phyloP scores from a whole-genome alignment of 768 basidiomycete species.

The Kwoniella sp. region DNA sequence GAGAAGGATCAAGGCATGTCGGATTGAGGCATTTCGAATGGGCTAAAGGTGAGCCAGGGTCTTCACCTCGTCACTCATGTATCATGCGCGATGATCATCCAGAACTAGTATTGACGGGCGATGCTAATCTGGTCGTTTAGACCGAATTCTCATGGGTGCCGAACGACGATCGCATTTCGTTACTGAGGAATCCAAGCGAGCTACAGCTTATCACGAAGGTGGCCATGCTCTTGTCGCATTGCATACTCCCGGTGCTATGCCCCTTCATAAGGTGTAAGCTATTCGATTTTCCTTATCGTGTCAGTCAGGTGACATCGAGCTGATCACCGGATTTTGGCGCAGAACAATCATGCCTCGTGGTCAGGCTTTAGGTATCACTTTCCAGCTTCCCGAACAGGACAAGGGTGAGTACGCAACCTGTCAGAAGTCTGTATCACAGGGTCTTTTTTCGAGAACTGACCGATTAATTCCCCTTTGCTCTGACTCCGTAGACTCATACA shows the following conservation, averaged over 20 bases:
- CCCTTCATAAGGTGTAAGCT: constrained; percentile 80
- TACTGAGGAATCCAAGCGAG: constrained; percentile 77
- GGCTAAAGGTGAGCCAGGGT: constrained; percentile 71
- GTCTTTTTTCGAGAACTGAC: too few species aligned
- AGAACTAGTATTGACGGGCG: too few species aligned
- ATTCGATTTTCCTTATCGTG: too few species aligned
- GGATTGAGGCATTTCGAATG: constrained; percentile 86
- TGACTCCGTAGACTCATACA: constrained; percentile 55
- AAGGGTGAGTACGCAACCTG: constrained; percentile 37
- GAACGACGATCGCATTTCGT: constrained; percentile 89
- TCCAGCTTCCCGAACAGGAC: constrained; percentile 57
- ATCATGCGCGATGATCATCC: too few species aligned
- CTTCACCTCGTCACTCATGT: neutral
- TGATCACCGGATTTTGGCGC: neutral
- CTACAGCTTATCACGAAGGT: constrained; percentile 93
- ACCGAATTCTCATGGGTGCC: constrained; percentile 95
- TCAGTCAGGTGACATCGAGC: too few species aligned
- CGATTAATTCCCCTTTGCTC: neutral
- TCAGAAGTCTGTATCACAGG: too few species aligned
- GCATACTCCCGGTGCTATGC: constrained; percentile 93
- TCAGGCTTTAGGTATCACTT: constrained; percentile 72
- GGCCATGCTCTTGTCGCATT: constrained; percentile 93
- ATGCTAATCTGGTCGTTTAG: constrained; percentile 58
- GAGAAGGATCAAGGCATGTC: constrained; percentile 75
- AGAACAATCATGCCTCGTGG: constrained; percentile 91